Conservation (phyloP, 768 basidiomycete species). For the Serendipita sp. region DNA sequence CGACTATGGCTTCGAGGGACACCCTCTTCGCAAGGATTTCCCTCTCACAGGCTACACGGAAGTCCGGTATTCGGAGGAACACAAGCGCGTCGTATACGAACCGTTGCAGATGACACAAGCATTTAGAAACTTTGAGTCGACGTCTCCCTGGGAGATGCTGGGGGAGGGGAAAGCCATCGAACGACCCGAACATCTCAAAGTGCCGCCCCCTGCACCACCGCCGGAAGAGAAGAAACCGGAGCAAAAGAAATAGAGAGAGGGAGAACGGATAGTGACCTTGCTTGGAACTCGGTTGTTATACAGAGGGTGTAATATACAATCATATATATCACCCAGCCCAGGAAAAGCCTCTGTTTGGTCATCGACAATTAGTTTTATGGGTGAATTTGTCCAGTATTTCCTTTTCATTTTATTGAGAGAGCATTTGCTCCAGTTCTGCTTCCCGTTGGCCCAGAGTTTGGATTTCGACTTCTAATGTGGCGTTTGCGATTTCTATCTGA, state of each 20-base stretch:
- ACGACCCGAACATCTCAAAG: constrained; percentile 59
- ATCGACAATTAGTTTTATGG: not conserved
- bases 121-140: constrained; percentile 93
- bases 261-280: too few species aligned
- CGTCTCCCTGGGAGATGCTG: constrained; percentile 91
- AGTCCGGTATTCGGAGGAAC: constrained; percentile 93
- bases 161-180: constrained; percentile 45
- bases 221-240: constrained; percentile 71
- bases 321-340: not conserved
- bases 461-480: constrained; percentile 72
- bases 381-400: not conserved
- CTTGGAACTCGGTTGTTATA: not conserved
- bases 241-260: constrained; percentile 22
- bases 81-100: constrained; percentile 94
- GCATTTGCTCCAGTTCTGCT: constrained; percentile 31
- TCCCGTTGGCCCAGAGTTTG: constrained; percentile 39
- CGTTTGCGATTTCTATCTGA: constrained; percentile 92
- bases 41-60: constrained; percentile 99
- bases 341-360: constrained; percentile 3
- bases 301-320: not conserved
- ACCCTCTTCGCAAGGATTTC: constrained; percentile 96
- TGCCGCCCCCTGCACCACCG: constrained; percentile 49
- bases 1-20: constrained; percentile 97
- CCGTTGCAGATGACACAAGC: constrained; percentile 96
- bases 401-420: not conserved